Evolutionary conservation across 202 grass and related monocot species (phyloP), one percentile per base, ranked within the genome.

Genomic region (Carex arenaria): DNA sequence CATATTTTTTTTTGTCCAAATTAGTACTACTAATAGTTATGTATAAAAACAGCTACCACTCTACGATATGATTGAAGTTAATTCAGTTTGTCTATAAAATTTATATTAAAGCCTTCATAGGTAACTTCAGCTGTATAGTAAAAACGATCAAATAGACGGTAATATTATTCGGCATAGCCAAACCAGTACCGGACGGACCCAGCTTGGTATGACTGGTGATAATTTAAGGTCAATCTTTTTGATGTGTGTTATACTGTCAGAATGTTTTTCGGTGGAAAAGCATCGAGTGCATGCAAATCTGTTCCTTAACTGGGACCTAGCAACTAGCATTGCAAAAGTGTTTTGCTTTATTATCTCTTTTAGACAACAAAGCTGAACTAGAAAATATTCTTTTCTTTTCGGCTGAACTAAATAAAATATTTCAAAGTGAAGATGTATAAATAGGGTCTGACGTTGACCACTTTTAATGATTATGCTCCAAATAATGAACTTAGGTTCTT

Each of bases 181-280:
- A 52, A 72, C 42, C 42, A 26, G 11, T 69, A 69, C 66, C 15
- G 7, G 66, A 42, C 6, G 3, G 36, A 69, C 14, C 14, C 52
- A 34, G 72, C 12, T 36, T 20, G 51, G 26, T 55, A 36, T n/a
- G 10, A 55, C 72, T n/a, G 28, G 72, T 57, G 36, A 68, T 57
- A 77, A 77, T 56, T 57, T n/a, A 56, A 57, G 17, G 51, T 77
- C 13, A 68, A 67, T 36, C 38, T 31, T 66, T 67, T 31, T 0
- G 7, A 31, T 2, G 43, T 49, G 30, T 82, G 79, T 18, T 51
- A 23, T 30, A 13, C 7, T 82, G 40, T 81, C 20, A 52, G 61
- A 64, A 56, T 63, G 18, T 80, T 49, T 55, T 82, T 67, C 45
- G 80, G 80, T 82, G 61, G 80, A 38, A 82, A 82, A 67, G 61